Conservation (phyloP, 2,329 filamentous ascomycete genomes). For the Colletotrichum shisoi region DNA sequence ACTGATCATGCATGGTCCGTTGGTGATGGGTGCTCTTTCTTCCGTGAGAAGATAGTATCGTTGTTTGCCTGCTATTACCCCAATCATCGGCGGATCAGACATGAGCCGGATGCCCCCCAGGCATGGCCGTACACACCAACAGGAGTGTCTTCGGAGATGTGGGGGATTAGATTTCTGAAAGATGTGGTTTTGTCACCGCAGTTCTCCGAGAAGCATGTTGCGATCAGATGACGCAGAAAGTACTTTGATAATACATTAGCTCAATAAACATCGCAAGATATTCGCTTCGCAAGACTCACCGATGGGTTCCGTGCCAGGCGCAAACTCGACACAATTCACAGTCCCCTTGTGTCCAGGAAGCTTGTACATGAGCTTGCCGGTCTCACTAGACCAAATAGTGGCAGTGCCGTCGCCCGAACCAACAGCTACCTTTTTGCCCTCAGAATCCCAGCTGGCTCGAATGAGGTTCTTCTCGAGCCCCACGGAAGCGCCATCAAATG, state of each 20-base stretch:
- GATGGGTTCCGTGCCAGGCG: constrained; percentile 83
- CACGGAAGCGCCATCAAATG: constrained; percentile 88
- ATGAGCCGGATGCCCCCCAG: background rate
- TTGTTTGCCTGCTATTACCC: background rate
- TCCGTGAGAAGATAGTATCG: too few species aligned
- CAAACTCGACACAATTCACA: constrained; percentile 93
- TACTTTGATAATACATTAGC: constrained; percentile 65
- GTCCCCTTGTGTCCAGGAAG: constrained; percentile 93
- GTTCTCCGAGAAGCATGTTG: constrained; percentile 82
- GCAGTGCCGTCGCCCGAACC: constrained; percentile 91
- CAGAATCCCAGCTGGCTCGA: constrained; percentile 86
- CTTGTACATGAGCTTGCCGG: constrained; percentile 92
- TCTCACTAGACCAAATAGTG: constrained; percentile 87
- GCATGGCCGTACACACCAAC: background rate
- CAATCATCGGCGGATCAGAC: background rate
- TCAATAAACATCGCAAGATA: background rate
- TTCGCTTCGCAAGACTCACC: constrained; percentile 67
- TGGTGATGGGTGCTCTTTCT: background rate
- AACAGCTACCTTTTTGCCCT: constrained; percentile 85
- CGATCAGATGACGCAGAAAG: constrained; percentile 90
- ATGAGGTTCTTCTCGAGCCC: constrained; percentile 93
- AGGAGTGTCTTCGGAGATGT: too few species aligned
- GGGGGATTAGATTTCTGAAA: too few species aligned
- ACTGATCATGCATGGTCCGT: background rate
- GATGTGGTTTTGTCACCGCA: constrained; percentile 50